Evolutionary conservation across 768 basidiomycete genomes (phyloP).

Genomic region (Boletus barrowsii): DNA sequence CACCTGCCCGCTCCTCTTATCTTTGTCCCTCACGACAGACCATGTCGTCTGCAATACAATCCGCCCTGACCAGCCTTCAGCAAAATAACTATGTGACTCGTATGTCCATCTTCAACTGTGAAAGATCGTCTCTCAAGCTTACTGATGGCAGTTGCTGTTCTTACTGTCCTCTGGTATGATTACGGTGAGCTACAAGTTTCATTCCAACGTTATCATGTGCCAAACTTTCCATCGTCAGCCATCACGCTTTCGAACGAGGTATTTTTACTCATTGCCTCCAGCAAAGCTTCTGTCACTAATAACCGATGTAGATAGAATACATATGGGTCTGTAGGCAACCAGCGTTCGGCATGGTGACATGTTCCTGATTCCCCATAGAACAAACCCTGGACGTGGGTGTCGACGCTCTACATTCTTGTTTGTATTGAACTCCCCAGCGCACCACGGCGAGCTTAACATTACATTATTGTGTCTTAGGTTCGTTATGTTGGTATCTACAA

Average conservation of each 20-base stretch:
- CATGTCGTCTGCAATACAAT: neutral
- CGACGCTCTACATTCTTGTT: slow-evolving; percentile 2
- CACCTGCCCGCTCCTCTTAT: too few species aligned
- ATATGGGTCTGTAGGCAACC: neutral
- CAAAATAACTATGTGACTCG: neutral
- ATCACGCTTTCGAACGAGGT: neutral
- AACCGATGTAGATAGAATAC: neutral
- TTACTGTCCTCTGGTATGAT: neutral
- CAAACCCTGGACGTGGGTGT: slow-evolving; percentile 3
- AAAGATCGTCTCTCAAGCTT: neutral
- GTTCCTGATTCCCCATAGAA: neutral
- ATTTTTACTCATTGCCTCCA: neutral
- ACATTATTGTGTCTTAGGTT: neutral
- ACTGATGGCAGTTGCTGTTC: neutral
- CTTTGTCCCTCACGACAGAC: neutral
- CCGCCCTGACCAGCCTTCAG: neutral
- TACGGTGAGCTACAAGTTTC: neutral
- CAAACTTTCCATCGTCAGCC: neutral
- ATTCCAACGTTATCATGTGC: neutral
- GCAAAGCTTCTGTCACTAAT: neutral
- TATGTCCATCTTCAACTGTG: neutral
- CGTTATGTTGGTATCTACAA: neutral
- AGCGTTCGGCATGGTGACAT: too few species aligned
- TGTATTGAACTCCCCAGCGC: neutral
- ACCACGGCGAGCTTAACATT: neutral